Conservation (phyloP, 1,284 basidiomycete genomes). For the Ustilago sp. region DNA sequence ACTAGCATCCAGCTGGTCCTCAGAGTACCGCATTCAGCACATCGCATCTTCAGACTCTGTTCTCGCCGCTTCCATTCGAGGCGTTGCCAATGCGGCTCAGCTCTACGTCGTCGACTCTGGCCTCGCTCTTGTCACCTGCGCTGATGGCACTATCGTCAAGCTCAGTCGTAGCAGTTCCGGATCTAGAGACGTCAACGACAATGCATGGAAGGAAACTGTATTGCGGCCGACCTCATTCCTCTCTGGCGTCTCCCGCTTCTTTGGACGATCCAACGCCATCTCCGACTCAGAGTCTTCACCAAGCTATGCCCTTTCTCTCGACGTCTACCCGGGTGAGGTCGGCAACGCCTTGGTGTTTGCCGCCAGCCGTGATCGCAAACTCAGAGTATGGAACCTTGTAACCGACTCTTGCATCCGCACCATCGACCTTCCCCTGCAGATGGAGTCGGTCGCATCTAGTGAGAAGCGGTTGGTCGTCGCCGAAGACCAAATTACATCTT, state of each 20-base stretch:
- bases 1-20: conserved; percentile 46
- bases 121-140: conserved; percentile 59
- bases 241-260: conserved; percentile 60
- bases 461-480: conserved; percentile 40
- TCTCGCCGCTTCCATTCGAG: conserved; percentile 22
- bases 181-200: conserved; percentile 31
- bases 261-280: conserved; percentile 41
- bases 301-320: conserved; percentile 51
- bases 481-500: conserved; percentile 19
- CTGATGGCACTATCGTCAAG: conserved; percentile 61
- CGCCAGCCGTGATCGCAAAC: conserved; percentile 62
- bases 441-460: conserved; percentile 23
- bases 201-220: conserved; percentile 54
- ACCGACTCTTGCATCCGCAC: conserved; percentile 64
- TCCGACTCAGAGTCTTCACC: conserved; percentile 48
- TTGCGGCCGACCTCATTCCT: conserved; percentile 61
- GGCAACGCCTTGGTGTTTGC: conserved; percentile 57
- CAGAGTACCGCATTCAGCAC: conserved; percentile 49
- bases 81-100: conserved; percentile 39
- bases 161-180: conserved; percentile 41
- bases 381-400: conserved; percentile 64
- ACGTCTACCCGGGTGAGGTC: conserved; percentile 43
- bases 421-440: conserved; percentile 54
- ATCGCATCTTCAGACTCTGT: conserved; percentile 43
- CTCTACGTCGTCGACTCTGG: conserved; percentile 55